phyloP scores from a whole-genome alignment of 2,329 filamentous ascomycete genomes.

The Tolypocladium cylindrosporum region DNA sequence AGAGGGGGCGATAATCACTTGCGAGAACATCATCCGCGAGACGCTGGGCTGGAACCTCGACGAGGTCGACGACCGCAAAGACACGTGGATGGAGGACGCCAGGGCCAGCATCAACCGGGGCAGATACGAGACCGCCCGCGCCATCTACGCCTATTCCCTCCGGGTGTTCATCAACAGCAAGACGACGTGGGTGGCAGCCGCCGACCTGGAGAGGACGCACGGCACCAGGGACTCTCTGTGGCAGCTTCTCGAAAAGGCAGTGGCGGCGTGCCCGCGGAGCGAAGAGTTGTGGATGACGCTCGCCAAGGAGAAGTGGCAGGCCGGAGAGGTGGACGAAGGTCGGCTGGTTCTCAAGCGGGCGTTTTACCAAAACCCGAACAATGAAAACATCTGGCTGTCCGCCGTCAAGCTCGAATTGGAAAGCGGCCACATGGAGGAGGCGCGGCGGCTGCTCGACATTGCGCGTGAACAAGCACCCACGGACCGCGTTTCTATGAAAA shows the following conservation, averaged over 20 bases:
- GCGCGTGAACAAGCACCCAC: slow-evolving; percentile 86
- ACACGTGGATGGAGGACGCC: slow-evolving; percentile 93
- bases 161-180: slow-evolving; percentile 83
- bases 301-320: slow-evolving; percentile 88
- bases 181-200: slow-evolving; percentile 82
- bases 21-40: slow-evolving; percentile 80
- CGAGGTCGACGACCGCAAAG: slow-evolving; percentile 91
- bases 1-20: slow-evolving; percentile 79
- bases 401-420: slow-evolving; percentile 95
- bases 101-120: slow-evolving; percentile 71
- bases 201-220: slow-evolving; percentile 84
- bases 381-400: slow-evolving; percentile 95
- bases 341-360: slow-evolving; percentile 76
- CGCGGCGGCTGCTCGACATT: slow-evolving; percentile 68
- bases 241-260: slow-evolving; percentile 81
- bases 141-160: slow-evolving; percentile 86
- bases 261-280: slow-evolving; percentile 84
- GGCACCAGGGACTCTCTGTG: slow-evolving; percentile 75
- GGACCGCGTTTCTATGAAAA: slow-evolving; percentile 95
- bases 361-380: slow-evolving; percentile 91
- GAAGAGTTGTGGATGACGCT: slow-evolving; percentile 94
- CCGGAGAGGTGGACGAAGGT: slow-evolving; percentile 78
- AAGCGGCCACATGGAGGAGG: slow-evolving; percentile 71
- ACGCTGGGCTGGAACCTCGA: slow-evolving; percentile 90
- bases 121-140: slow-evolving; percentile 80